Base-by-base conservation (phyloP, 176 grass and related monocot species). In the Phoenix dactylifera region DNA sequence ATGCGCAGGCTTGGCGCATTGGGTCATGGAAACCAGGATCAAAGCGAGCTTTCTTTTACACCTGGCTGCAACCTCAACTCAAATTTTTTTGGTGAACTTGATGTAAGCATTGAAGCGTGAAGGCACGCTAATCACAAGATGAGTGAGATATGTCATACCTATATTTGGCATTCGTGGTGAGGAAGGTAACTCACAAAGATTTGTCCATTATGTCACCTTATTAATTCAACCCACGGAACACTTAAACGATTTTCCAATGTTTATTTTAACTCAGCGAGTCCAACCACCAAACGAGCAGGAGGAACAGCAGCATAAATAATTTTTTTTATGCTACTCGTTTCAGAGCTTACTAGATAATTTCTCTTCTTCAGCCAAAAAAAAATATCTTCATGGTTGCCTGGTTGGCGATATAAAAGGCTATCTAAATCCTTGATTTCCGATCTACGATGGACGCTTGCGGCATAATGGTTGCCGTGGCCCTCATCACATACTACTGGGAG, bases 101-200 rank as follows among this genome's bases (percentile, higher is more conserved):
- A 16, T 50, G 5, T 61, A 64, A 68, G 23, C 30, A 66, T 74
- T 63, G 53, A 18, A 5, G 20, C 10, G 30, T 74, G 63, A 75
- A 97, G 87, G 84, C 44, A 83, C 87, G 57, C 64, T 97, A 20
- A 32, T 80, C 87, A 12, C 78, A 75, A 22, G 87, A 91, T 71
- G 93, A 97, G 76, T 97, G 87, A 84, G 93, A 91, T 26, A 84
- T 88, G 29, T 80, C 93, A 5, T 97, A 91, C 82, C 84, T 97
- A 24, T 97, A 97, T 65, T 83, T 91, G 0, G 81, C 93, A 16
- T 91, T 88, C 26, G 87, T 91, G 25, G 73, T 97, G 64, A 83
- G 79, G 24, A 91, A 97, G 93, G 87, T 91, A 91, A 25, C 4
- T 14, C 18, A 0, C 4, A 17, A 48, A 6, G 29, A 6, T 32